Evolutionary conservation across 768 basidiomycete genomes (phyloP), one percentile per base, ranked within the genome.

Genomic region (Tephrocybe sp.): DNA sequence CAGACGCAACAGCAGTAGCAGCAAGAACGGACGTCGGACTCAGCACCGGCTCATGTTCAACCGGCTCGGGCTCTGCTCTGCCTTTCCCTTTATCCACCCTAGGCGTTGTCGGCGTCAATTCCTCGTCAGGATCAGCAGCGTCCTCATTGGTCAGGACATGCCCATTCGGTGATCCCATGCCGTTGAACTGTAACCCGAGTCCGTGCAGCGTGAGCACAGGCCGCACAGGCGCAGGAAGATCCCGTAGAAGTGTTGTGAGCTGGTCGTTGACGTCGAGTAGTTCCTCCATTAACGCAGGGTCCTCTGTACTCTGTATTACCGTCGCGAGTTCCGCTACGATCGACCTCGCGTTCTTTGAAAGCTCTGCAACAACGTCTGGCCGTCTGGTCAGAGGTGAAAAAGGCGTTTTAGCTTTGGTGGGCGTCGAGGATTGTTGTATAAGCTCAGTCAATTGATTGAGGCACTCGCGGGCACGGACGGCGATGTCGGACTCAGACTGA

Each of bases 41-140:
- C 66, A 90, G 69, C 59, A 90, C 81, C 66, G 81, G 84, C 69
- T 89, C 87, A 2, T 71, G 80, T 41, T 82, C 75, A 67, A 86
- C 80, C 1, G 86, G 80, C 61, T 85, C 80, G 0, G 86, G 81
- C 59, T 83, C 75, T 23, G 88, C 88, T 45, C 79, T 79, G 18
- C 76, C 83, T 67, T 92, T 92, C 49, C 90, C 90, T 65, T 92
- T 93, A 66, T 92, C 88, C 14, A 86, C 62, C 42, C 77, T 77
- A 0, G 88, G 86, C 17, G 86, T 88, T 36, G 77, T 71, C 12
- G 75, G 79, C 18, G 66, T 68, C 18, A 51, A 46, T 11, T 69
- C 61, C 2, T 72, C 75, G 6, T 68, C 74, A 1, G 11, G 25
- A 10, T 23, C 54, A 11, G 47, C 25, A 10, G 46, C 49, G 42